Evolutionary conservation across 2,329 filamentous ascomycete species (phyloP), one percentile per base, ranked within the genome.

Genomic region (Phyllosticta capitalensis): DNA sequence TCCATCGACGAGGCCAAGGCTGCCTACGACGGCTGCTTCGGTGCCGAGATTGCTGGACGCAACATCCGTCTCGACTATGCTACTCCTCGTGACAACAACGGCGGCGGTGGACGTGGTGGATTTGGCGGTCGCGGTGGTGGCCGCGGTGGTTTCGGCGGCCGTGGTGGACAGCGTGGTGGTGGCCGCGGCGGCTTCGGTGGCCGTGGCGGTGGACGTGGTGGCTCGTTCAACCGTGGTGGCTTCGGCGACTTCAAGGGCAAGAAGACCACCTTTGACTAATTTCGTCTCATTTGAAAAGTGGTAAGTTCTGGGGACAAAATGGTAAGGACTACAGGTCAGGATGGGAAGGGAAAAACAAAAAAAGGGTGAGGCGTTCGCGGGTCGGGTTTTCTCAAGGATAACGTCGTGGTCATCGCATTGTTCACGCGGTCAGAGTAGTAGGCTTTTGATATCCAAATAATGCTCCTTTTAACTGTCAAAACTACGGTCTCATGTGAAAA

Each of bases 41-140:
- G 90, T 64, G 79, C 79, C 59, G 85, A 89, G 61, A 81, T 94
- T 67, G 81, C 79, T 64, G 84, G 88, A 60, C 90, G 92, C 67
- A 74, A 83, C 57, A 80, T 96, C 66, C 89, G 92, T 67, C 85
- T 96, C 58, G 92, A 96, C 81, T 96, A 81, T 74, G 88, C 88
- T 65, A 78, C 82, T 64, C 83, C 87, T 67, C 86, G 87, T 66
- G 76, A 78, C 66, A 80, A 80, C 65, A 81, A 82, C 74, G 74
- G 74, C 62, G 74, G 71, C 61, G 73, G 75, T 54, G 73, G 74
- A 54, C 68, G 76, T 63, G 75, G 79, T 77, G 64, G 64, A 52
- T 71, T 75, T 60, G 59, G 71, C 59, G 68, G 72, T 64, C 69
- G 75, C 48, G 75, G 74, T 54, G 76, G 81, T 62, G 56, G 67